A percentile compares a stretch with the other conserved stretches of the same genome.
Conservation (phyloP, 1,139 yeast genomes). For the Candida anutae region DNA sequence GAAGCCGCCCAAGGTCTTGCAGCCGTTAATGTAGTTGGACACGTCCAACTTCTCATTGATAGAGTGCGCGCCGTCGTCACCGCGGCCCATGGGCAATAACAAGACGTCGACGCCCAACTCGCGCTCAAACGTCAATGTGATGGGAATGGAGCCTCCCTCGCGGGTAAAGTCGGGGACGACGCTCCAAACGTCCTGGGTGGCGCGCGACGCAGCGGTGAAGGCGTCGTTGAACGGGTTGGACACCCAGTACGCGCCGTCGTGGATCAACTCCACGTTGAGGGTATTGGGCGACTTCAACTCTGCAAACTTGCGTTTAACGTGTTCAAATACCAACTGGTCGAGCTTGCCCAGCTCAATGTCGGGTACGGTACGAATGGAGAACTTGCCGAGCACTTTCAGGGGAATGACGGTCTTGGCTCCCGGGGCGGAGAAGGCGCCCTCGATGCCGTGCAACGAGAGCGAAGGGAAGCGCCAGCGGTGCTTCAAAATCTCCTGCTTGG, state of each 20-base stretch:
- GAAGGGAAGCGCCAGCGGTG: conserved; percentile 99
- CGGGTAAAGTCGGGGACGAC: conserved; percentile 94
- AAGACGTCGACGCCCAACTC: conserved; percentile 79
- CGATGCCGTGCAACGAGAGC: conserved; percentile 90
- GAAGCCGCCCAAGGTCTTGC: conserved; percentile 89
- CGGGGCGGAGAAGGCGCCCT: conserved; percentile 90
- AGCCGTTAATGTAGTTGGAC: conserved; percentile 86
- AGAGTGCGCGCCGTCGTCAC: conserved; percentile 98
- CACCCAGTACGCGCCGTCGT: conserved; percentile 95
- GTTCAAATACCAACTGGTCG: conserved; percentile 67
- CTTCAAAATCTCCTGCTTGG: conserved; percentile 80
- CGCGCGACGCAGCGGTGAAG: conserved; percentile 90
- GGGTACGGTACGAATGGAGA: conserved; percentile 95
- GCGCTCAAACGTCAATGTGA: conserved; percentile 86
- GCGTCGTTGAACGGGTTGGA: conserved; percentile 89
- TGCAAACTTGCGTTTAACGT: conserved; percentile 58
- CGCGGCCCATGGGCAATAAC: conserved; percentile 94
- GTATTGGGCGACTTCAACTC: conserved; percentile 71
- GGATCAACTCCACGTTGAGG: conserved; percentile 66
- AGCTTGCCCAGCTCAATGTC: conserved; percentile 76
- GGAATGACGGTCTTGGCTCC: conserved; percentile 99
- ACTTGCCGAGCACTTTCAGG: conserved; percentile 87
- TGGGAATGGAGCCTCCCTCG: conserved; percentile 98
- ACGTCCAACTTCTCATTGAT: conserved; percentile 91
- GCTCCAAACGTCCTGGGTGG: conserved; percentile 91